Evolutionary conservation across 768 basidiomycete species (phyloP).

Genomic region (Panellus pusillus): DNA sequence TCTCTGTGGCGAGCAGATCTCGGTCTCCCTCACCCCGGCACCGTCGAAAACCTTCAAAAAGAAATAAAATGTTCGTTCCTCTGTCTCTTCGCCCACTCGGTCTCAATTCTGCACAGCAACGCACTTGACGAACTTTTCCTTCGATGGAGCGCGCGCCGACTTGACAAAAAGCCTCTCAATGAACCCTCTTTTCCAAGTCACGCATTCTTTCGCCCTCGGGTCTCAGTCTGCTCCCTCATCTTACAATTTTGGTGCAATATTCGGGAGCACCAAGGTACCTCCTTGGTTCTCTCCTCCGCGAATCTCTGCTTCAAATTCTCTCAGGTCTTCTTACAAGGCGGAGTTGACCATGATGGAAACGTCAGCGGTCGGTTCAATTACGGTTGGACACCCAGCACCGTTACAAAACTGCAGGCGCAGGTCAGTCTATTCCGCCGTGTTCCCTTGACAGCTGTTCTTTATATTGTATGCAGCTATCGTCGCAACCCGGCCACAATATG

Average conservation of each 20-base stretch:
- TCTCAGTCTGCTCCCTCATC: constrained; percentile 81
- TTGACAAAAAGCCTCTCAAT: constrained; percentile 89
- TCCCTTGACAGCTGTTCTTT: constrained; percentile 3
- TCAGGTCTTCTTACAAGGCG: constrained; percentile 90
- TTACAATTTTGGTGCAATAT: constrained; percentile 95
- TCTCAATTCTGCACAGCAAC: constrained; percentile 56
- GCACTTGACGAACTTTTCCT: constrained; percentile 90
- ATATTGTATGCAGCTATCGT: constrained; percentile 58
- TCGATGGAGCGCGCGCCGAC: constrained; percentile 97
- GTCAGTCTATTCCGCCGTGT: constrained; percentile 41
- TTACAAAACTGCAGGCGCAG: constrained; percentile 88
- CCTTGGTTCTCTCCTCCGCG: background rate
- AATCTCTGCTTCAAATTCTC: constrained; percentile 24
- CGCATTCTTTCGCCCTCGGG: constrained; percentile 91
- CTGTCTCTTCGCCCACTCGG: background rate
- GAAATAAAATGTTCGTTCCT: constrained; percentile 79
- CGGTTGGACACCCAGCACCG: constrained; percentile 74
- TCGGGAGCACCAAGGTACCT: constrained; percentile 75
- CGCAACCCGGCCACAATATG: constrained; percentile 82
- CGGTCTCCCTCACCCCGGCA: constrained; percentile 88
- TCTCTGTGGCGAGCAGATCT: constrained; percentile 79
- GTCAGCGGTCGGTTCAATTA: constrained; percentile 88
- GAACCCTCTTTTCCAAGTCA: constrained; percentile 97
- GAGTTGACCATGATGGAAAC: constrained; percentile 91
- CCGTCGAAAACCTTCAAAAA: constrained; percentile 88